These are phyloP conservation scores for Fraxinus americana DNA, from an alignment of 257 asterid genomes.

Conservation along the genomic window DNA sequence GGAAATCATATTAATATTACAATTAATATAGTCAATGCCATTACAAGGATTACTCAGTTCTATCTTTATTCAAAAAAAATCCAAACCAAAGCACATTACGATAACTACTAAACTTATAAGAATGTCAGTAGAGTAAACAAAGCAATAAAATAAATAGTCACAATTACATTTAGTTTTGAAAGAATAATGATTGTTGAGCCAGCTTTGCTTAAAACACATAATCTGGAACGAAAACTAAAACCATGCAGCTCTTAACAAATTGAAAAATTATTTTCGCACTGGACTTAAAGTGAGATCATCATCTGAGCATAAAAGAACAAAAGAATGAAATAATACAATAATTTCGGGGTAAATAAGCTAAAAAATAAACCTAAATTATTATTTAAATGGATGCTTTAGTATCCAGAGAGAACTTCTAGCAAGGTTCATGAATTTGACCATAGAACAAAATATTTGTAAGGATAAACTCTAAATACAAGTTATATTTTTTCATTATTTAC, in stretches of 20 bases:
- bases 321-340: not conserved
- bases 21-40: slow-evolving; percentile 6
- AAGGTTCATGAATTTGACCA: not conserved
- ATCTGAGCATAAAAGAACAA: not conserved
- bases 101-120: not conserved
- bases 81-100: not conserved
- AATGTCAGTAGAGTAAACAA: not conserved
- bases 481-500: not conserved
- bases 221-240: not conserved
- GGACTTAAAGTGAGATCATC: slow-evolving; percentile 3
- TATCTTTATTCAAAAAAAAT: not conserved
- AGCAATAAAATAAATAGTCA: not conserved
- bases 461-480: not conserved
- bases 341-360: not conserved
- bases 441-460: not conserved
- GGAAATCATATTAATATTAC: not conserved
- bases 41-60: slow-evolving; percentile 5
- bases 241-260: not conserved
- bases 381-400: not conserved
- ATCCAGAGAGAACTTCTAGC: not conserved
- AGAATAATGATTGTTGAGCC: not conserved
- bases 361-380: not conserved
- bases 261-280: not conserved
- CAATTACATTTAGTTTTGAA: not conserved
- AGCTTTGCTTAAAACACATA: not conserved